A percentile compares a stretch with the other conserved stretches of the same genome.
These are phyloP conservation scores for Austroboletus eburneus DNA, from an alignment of 768 basidiomycete genomes.

Conservation along the genomic window DNA sequence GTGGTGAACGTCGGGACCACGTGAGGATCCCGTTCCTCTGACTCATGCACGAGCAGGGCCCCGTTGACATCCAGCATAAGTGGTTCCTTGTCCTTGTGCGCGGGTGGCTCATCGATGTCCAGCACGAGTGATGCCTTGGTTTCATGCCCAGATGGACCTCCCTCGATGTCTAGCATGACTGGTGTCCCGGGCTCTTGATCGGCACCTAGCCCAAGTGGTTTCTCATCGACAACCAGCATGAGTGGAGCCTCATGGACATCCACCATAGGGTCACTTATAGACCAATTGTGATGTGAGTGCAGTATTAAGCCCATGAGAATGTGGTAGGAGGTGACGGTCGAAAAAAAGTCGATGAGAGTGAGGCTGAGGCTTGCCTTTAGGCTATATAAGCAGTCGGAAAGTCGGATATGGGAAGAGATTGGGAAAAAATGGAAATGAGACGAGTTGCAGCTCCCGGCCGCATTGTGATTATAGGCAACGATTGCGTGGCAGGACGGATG, in stretches of 20 bases:
- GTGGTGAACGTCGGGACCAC: slow-evolving; percentile 48
- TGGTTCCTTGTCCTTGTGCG: no score
- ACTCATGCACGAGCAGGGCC: neutral
- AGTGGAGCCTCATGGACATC: neutral
- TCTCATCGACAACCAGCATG: no score
- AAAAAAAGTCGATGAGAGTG: neutral
- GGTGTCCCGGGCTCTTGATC: neutral
- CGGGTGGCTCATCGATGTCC: no score
- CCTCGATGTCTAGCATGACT: no score
- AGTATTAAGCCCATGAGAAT: slow-evolving; percentile 19
- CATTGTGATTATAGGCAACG: neutral
- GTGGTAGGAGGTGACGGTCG: neutral
- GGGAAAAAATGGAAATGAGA: neutral
- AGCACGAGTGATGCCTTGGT: no score
- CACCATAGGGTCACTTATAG: neutral
- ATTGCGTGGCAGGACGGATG: slow-evolving; percentile 8
- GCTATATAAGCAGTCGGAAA: slow-evolving; percentile 8
- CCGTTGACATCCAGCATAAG: neutral
- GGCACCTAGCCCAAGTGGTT: no score
- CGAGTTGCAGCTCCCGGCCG: neutral
- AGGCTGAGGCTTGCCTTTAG: neutral
- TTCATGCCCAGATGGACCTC: no score
- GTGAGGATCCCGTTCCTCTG: slow-evolving; percentile 46
- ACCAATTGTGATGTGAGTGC: neutral
- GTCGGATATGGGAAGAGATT: neutral